phyloP scores from a whole-genome alignment of 2,329 filamentous ascomycete genomes.

The Pseudocercospora macadamiae region DNA sequence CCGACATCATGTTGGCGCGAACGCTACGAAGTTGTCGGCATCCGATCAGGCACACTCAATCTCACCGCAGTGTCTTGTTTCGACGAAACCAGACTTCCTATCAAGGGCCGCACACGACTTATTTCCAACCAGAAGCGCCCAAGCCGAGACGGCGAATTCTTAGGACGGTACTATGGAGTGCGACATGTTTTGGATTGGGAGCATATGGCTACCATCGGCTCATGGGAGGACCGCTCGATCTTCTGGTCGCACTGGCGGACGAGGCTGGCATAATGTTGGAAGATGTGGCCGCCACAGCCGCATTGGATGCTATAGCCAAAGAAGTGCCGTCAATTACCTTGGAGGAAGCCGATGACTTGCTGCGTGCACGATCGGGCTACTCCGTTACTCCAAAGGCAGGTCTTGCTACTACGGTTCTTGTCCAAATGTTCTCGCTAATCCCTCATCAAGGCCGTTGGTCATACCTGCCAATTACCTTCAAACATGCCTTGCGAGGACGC shows the following conservation, averaged over 20 bases:
- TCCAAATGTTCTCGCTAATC: no score
- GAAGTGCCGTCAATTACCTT: slow-evolving; percentile 26
- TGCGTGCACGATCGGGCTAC: slow-evolving; percentile 27
- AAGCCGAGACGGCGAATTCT: slow-evolving; percentile 27
- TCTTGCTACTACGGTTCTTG: not conserved
- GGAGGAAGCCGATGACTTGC: slow-evolving; percentile 27
- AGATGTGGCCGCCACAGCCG: slow-evolving; percentile 25
- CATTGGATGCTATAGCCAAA: slow-evolving; percentile 23
- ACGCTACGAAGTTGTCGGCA: slow-evolving; percentile 11
- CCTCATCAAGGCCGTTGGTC: slow-evolving; percentile 24
- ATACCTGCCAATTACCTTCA: slow-evolving; percentile 31
- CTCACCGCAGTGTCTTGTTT: slow-evolving; percentile 16
- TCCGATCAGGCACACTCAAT: slow-evolving; percentile 7
- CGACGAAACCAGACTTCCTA: slow-evolving; percentile 24
- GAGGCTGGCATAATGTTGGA: slow-evolving; percentile 17
- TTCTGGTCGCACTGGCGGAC: slow-evolving; percentile 11
- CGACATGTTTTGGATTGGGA: slow-evolving; percentile 28
- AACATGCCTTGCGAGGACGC: slow-evolving; percentile 39
- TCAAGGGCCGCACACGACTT: slow-evolving; percentile 33
- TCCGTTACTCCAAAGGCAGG: slow-evolving; percentile 27
- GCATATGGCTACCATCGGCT: slow-evolving; percentile 23
- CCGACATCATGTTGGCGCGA: slow-evolving; percentile 19
- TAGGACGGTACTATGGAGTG: slow-evolving; percentile 26
- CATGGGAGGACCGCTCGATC: slow-evolving; percentile 12
- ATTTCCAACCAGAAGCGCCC: slow-evolving; percentile 33